Evolutionary conservation across 208 protist genomes (phyloP), one percentile per base, ranked within the genome.

Genomic region (Leishmania aethiopica): DNA sequence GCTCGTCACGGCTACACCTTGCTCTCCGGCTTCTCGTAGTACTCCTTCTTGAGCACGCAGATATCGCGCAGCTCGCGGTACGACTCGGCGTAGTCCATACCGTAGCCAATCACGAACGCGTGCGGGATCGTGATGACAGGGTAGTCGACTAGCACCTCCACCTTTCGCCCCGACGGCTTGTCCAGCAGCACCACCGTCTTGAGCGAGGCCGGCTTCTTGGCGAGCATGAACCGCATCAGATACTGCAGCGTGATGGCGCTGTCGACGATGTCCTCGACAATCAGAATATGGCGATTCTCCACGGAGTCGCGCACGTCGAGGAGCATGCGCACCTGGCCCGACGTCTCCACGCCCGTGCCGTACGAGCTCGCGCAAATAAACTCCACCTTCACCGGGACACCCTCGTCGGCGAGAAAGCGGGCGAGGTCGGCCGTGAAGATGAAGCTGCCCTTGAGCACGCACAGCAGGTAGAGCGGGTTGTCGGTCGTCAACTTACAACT

Each of bases 231-330:
- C 55, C 87, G 82, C 74, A 88, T 66, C 28, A 98, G 74, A 85
- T 96, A 97, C 75, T 80, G 51, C 32, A 98, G 84, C 40, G 96
- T 98, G 60, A 91, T 84, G 51, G 95, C 96, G 73, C 79, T 93
- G 79, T 98, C 96, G 17, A 97, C 87, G 73, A 98, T 98, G 82
- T 98, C 96, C 88, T 98, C 95, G 13, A 98, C 91, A 45, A 98
- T 83, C 25, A 98, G 51, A 42, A 97, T 87, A 80, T 98, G 96
- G 51, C 87, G 86, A 35, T 89, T 79, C 79, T 91, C 87, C 13
- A 98, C 87, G 69, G 85, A 86, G 32, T 94, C 82, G 55, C 92
- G 89, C 25, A 95, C 90, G 87, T 98, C 95, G 37, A 97, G 88
- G 81, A 96, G 84, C 69, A 98, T 80, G n/a, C 85, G 89, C 78